phyloP scores from a whole-genome alignment of 139 green algal species.

The Axilococcus clingmanii region DNA sequence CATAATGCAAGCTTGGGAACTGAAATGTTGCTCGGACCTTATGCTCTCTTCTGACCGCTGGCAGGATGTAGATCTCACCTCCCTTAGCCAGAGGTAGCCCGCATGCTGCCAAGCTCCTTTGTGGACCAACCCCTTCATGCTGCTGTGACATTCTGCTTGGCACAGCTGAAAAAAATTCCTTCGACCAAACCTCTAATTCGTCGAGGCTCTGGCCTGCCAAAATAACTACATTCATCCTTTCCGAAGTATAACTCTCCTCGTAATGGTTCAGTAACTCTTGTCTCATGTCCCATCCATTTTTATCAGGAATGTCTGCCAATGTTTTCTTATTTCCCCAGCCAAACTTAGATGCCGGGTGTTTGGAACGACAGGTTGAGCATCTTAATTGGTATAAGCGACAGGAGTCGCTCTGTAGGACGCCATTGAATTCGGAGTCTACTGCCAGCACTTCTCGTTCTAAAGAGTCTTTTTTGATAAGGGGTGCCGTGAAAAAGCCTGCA shows the following conservation, averaged over 20 bases:
- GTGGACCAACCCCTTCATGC: neutral
- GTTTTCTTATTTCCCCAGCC: constrained; percentile 82
- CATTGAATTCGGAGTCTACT: constrained; percentile 77
- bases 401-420: constrained; percentile 74
- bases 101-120: neutral
- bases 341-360: constrained; percentile 82
- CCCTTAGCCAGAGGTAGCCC: constrained; percentile 27
- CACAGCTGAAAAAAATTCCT: constrained; percentile 44
- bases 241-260: constrained; percentile 74
- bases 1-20: constrained; percentile 57
- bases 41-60: constrained; percentile 73
- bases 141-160: too few relatives aligned
- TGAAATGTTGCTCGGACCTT: constrained; percentile 65
- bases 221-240: constrained; percentile 86
- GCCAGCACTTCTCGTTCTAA: constrained; percentile 86
- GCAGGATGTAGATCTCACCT: constrained; percentile 47
- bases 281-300: constrained; percentile 53
- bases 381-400: constrained; percentile 75
- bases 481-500: constrained; percentile 86
- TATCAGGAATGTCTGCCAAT: constrained; percentile 53
- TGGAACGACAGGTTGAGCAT: constrained; percentile 58
- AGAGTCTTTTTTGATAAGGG: constrained; percentile 70
- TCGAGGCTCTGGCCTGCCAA: constrained; percentile 80
- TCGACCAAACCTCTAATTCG: constrained; percentile 59
- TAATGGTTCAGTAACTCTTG: constrained; percentile 75